Conservation (phyloP, 106 monocot species). For the Phalaenopsis equestris region DNA sequence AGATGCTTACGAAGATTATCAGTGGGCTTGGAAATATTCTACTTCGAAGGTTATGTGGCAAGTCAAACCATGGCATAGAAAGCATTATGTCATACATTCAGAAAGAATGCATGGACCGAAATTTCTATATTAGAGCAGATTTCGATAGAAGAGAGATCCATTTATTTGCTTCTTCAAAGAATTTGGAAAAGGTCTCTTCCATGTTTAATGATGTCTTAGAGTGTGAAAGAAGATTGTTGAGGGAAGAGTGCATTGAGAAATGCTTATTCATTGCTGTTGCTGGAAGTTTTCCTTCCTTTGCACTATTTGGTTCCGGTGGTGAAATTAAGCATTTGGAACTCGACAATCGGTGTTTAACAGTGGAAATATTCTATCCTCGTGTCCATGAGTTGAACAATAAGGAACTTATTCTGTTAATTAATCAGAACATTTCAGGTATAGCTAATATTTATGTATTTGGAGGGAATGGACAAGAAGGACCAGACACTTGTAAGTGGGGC, state of each 20-base stretch:
- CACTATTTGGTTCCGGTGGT: conserved; percentile 87
- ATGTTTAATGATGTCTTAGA: conserved; percentile 37
- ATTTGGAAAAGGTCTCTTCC: conserved; percentile 34
- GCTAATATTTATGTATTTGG: conserved; percentile 30
- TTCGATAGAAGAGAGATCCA: conserved; percentile 55
- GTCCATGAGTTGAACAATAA: conserved; percentile 46
- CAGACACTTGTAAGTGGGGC: conserved; percentile 49
- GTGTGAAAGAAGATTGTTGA: conserved; percentile 45
- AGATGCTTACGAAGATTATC: conserved; percentile 44
- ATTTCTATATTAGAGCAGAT: conserved; percentile 44
- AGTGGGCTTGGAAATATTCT: conserved; percentile 41
- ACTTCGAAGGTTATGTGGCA: conserved; percentile 73
- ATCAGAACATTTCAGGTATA: conserved; percentile 41
- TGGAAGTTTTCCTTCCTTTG: conserved; percentile 37
- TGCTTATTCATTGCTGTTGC: conserved; percentile 33
- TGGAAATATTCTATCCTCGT: conserved; percentile 66
- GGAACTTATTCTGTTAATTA: conserved; percentile 54
- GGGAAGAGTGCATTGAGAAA: conserved; percentile 71
- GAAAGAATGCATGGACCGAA: conserved; percentile 32
- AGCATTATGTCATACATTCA: conserved; percentile 36
- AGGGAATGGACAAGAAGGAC: conserved; percentile 12
- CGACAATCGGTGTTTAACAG: conserved; percentile 50
- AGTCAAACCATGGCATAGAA: conserved; percentile 34
- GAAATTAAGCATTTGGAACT: conserved; percentile 95
- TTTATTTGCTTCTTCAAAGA: conserved; percentile 42